Conservation (phyloP, 495 filamentous ascomycete species). For the Aspergillus sclerotioniger region DNA sequence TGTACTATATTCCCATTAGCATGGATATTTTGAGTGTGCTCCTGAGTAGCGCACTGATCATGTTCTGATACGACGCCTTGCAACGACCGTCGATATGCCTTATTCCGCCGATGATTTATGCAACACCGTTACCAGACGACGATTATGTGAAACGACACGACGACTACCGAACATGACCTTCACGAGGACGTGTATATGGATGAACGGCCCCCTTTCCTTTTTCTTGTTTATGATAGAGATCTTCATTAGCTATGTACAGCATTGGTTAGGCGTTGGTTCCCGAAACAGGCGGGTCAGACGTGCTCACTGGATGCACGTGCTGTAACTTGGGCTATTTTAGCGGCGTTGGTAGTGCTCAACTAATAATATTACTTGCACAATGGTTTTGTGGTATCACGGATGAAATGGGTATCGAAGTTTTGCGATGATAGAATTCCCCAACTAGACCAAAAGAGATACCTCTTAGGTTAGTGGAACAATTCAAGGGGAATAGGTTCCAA, state of each 20-base stretch:
- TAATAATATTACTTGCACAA: neutral
- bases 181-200: slow-evolving; percentile 1
- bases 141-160: neutral
- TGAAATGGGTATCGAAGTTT: no score
- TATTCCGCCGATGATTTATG: neutral
- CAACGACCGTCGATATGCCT: neutral
- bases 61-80: neutral
- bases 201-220: neutral
- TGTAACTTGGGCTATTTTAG: neutral
- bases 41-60: slow-evolving; percentile 13
- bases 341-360: neutral
- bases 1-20: slow-evolving; percentile 5
- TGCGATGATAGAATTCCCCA: no score
- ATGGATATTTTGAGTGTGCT: slow-evolving; percentile 20
- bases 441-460: no score
- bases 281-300: neutral
- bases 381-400: no score
- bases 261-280: neutral
- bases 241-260: neutral
- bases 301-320: neutral
- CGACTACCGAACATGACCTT: slow-evolving; percentile 2
- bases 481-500: no score
- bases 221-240: neutral
- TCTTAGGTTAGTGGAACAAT: no score
- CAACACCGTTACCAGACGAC: neutral